These are phyloP conservation scores for Amorphotheca resinae DNA, from an alignment of 495 filamentous ascomycete species.

Conservation along the genomic window DNA sequence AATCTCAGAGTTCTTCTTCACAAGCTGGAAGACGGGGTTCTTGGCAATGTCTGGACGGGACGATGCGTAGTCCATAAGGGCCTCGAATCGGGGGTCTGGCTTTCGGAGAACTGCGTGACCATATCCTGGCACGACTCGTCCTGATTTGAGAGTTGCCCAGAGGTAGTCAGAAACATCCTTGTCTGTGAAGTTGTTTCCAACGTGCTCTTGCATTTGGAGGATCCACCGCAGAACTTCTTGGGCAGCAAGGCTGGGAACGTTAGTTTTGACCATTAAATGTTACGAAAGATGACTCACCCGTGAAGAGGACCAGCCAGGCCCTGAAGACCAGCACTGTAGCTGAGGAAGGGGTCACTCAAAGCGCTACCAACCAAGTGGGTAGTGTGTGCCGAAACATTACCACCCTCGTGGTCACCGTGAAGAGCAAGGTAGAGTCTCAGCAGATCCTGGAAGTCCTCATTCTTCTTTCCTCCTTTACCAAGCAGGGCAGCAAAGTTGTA, in stretches of 20 bases:
- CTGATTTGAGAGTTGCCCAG: constrained; percentile 85
- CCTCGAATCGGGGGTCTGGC: constrained; percentile 91
- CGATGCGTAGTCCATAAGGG: constrained; percentile 88
- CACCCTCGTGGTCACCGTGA: constrained; percentile 96
- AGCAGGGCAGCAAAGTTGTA: constrained; percentile 98
- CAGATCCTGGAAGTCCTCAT: constrained; percentile 91
- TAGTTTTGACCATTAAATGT: constrained; percentile 11
- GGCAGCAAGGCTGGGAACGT: constrained; percentile 54
- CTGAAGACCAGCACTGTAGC: constrained; percentile 90
- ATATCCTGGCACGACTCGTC: constrained; percentile 91
- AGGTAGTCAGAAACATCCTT: constrained; percentile 74
- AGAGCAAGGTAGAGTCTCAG: constrained; percentile 87
- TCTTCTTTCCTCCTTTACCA: constrained; percentile 72
- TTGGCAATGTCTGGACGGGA: constrained; percentile 69
- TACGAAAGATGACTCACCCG: constrained; percentile 38
- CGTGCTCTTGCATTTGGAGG: constrained; percentile 78
- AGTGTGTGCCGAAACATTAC: constrained; percentile 94
- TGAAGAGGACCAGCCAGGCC: constrained; percentile 92
- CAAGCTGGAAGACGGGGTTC: constrained; percentile 87
- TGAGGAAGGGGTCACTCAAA: constrained; percentile 87
- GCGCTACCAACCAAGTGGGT: constrained; percentile 96
- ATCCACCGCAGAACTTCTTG: constrained; percentile 97
- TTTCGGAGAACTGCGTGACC: constrained; percentile 97
- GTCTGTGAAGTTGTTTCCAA: constrained; percentile 67
- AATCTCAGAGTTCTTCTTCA: constrained; percentile 65